Evolutionary conservation across 345 rosid genomes (phyloP), one percentile per base, ranked within the genome.

Genomic region (Gossypium bickii): DNA sequence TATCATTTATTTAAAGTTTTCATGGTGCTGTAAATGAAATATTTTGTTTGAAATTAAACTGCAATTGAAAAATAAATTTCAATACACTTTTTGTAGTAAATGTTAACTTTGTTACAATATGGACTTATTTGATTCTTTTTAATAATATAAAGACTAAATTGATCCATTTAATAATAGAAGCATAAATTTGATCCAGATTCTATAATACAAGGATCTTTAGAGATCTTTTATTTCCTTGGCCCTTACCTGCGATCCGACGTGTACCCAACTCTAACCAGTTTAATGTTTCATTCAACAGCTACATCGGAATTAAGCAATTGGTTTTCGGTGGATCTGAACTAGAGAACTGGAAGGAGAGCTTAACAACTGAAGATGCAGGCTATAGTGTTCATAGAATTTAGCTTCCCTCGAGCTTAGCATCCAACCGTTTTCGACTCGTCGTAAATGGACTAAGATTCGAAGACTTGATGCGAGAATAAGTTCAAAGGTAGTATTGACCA

Each of bases 291-390:
- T 79, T 44, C 57, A n/a, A 2, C 92, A 94, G 98, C 83, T 85
- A 81, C 77, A 74, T 89, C 0, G 98, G 97, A 69, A 89, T 92
- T n/a, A 91, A 92, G 88, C 89, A 87, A 78, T 27, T 94, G 81
- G 90, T 83, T 59, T 89, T 94, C 78, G 98, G 98, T 63, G 97
- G 98, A 63, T 83, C 97, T 2, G 90, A 92, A 74, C 89, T 85
- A 48, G 94, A 89, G 84, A 85, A 44, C 76, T 94, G 98, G 98
- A 89, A 88, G 20, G 66, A 92, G 79, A 85, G 78, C 77, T 70
- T 87, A 72, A 92, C 80, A 24, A 85, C 88, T 0, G 98, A 94
- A 75, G 97, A 89, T 76, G 84, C 86, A 56, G 93, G 89, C 68
- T 94, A 76, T 77, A 87, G 87, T 20, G 78, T 86, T 65, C 97